Percentiles rank a stretch among this genome's conserved stretches.
These are phyloP conservation scores for Anaeromyces robustus DNA, from an alignment of 192 early-diverging fungal genomes.

Conservation along the genomic window DNA sequence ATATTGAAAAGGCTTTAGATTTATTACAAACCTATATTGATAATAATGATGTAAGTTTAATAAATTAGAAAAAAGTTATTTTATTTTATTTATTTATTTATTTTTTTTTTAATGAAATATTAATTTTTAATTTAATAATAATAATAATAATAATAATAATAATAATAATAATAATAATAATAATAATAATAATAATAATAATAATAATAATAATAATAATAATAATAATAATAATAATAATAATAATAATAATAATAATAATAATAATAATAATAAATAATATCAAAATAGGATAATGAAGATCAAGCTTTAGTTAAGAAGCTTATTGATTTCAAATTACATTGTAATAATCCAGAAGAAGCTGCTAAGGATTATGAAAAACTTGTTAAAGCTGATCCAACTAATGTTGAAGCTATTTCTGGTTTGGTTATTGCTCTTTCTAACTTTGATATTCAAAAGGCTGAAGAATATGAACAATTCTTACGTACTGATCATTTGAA, in stretches of 20 bases:
- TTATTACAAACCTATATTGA: conserved; percentile 11
- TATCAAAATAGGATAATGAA: background rate
- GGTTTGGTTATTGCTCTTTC: conserved; percentile 49
- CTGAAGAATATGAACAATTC: conserved; percentile 35
- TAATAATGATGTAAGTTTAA: conserved; percentile 25
- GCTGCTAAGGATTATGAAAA: conserved; percentile 54
- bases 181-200: too few relatives aligned
- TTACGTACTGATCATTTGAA: background rate
- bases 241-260: too few relatives aligned
- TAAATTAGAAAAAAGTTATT: too few relatives aligned
- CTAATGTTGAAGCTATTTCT: conserved; percentile 42
- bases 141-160: too few relatives aligned
- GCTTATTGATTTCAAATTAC: conserved; percentile 51
- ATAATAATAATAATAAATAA: too few relatives aligned
- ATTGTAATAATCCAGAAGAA: conserved; percentile 31
- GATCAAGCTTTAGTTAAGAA: conserved; percentile 33
- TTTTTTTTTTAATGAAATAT: too few relatives aligned
- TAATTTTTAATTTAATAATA: too few relatives aligned
- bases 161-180: too few relatives aligned
- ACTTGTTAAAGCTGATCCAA: conserved; percentile 47
- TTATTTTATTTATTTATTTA: too few relatives aligned
- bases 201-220: too few relatives aligned
- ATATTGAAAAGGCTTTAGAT: conserved; percentile 35
- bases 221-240: too few relatives aligned
- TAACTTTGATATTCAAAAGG: conserved; percentile 33